These are phyloP conservation scores for Trichoderma oligosporum DNA, from an alignment of 2,329 filamentous ascomycete genomes.

Conservation along the genomic window DNA sequence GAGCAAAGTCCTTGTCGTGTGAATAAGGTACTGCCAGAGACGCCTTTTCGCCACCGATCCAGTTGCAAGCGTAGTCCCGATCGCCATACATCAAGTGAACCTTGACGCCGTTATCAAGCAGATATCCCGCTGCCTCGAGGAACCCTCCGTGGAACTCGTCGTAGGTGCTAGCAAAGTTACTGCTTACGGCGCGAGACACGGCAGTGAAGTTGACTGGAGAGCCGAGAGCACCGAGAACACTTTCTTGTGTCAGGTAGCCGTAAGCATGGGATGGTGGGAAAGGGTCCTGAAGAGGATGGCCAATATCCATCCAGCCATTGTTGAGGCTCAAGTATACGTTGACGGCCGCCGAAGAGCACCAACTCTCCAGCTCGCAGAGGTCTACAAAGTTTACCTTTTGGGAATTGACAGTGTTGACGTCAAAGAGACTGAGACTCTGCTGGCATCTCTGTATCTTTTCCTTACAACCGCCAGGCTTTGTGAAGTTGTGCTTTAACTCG, in stretches of 20 bases:
- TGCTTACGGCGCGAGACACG: slow-evolving; percentile 39
- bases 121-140: slow-evolving; percentile 52
- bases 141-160: slow-evolving; percentile 52
- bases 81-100: slow-evolving; percentile 69
- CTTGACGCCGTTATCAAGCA: slow-evolving; percentile 60
- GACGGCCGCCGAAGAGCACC: slow-evolving; percentile 51
- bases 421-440: slow-evolving; percentile 45
- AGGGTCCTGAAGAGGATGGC: slow-evolving; percentile 52
- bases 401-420: slow-evolving; percentile 43
- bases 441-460: slow-evolving; percentile 53
- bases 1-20: slow-evolving; percentile 43
- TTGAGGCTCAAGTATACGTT: slow-evolving; percentile 52
- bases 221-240: slow-evolving; percentile 57
- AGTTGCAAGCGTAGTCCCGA: slow-evolving; percentile 59
- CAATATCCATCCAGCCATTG: slow-evolving; percentile 58
- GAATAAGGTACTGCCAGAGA: slow-evolving; percentile 59
- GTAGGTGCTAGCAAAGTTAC: slow-evolving; percentile 58
- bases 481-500: slow-evolving; percentile 30
- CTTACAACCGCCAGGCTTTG: slow-evolving; percentile 45
- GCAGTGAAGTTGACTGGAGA: slow-evolving; percentile 57
- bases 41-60: slow-evolving; percentile 66
- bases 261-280: slow-evolving; percentile 60
- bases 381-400: slow-evolving; percentile 29
- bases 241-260: slow-evolving; percentile 58
- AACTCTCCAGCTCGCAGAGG: slow-evolving; percentile 48